Percentiles rank a stretch among this genome's conserved stretches.
phyloP scores from a whole-genome alignment of 306 rosid genomes.

The Trifolium dubium region DNA sequence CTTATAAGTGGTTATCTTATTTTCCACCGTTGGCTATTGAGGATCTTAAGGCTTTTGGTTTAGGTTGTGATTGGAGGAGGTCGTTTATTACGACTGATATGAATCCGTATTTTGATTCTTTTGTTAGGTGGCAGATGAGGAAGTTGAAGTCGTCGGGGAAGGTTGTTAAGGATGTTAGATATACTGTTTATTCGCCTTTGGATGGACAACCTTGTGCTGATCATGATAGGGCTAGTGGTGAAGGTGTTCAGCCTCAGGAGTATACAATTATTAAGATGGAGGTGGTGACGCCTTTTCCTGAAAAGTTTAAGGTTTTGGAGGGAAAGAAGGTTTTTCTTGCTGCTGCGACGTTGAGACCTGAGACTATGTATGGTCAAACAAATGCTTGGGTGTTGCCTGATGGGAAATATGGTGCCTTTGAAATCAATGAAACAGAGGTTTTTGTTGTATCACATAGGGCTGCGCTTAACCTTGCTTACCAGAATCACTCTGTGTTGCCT shows the following conservation, averaged over 20 bases:
- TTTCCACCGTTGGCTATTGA: slow-evolving; percentile 92
- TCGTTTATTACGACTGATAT: slow-evolving; percentile 80
- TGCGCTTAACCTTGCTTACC: slow-evolving; percentile 92
- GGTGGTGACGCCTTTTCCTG: slow-evolving; percentile 69
- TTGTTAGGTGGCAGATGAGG: slow-evolving; percentile 95
- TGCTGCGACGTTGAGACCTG: slow-evolving; percentile 94
- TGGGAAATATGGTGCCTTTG: slow-evolving; percentile 90
- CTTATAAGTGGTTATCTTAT: slow-evolving; percentile 82
- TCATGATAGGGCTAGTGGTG: slow-evolving; percentile 95
- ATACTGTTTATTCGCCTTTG: slow-evolving; percentile 78
- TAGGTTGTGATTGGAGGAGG: slow-evolving; percentile 96
- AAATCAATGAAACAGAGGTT: slow-evolving; percentile 79
- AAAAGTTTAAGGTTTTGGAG: slow-evolving; percentile 65
- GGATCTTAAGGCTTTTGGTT: slow-evolving; percentile 90
- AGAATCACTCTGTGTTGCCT: slow-evolving; percentile 67
- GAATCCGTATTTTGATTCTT: slow-evolving; percentile 79
- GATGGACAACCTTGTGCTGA: slow-evolving; percentile 99
- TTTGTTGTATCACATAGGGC: slow-evolving; percentile 71
- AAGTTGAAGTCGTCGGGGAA: slow-evolving; percentile 83
- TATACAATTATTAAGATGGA: slow-evolving; percentile 93
- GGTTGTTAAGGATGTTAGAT: slow-evolving; percentile 91
- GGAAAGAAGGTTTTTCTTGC: slow-evolving; percentile 81
- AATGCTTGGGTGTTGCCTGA: slow-evolving; percentile 98
- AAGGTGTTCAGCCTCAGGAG: slow-evolving; percentile 97
- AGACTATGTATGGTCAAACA: slow-evolving; percentile 98